phyloP scores from a whole-genome alignment of 768 basidiomycete species.

The Mycena maculata region DNA sequence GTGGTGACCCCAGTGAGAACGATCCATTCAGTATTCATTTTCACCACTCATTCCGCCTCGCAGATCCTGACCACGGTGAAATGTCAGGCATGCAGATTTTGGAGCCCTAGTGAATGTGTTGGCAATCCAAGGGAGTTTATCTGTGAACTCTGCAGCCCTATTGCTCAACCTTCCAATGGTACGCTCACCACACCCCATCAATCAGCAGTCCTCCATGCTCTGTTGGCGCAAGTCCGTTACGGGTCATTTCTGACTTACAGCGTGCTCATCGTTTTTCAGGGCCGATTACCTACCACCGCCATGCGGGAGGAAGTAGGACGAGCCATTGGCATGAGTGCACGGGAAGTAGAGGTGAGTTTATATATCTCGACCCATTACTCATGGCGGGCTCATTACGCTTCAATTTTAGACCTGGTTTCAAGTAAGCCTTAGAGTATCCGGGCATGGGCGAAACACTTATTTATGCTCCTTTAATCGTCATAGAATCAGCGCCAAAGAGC shows the following conservation, averaged over 20 bases:
- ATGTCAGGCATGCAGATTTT: not conserved
- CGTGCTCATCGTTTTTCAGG: conserved; percentile 54
- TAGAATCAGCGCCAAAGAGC: too few relatives aligned
- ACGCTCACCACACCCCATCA: conserved; percentile 90
- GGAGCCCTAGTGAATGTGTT: conserved; percentile 8
- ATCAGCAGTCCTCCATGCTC: conserved; percentile 85
- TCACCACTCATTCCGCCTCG: not conserved
- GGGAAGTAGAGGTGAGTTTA: conserved; percentile 85
- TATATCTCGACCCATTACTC: conserved; percentile 22
- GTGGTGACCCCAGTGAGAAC: not conserved
- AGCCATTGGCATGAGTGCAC: conserved; percentile 87
- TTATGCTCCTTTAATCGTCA: too few relatives aligned
- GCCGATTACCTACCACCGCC: conserved; percentile 88
- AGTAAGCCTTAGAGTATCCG: too few relatives aligned
- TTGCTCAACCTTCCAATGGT: too few relatives aligned
- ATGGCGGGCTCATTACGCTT: conserved; percentile 26
- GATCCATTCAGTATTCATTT: not conserved
- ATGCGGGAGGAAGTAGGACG: conserved; percentile 90
- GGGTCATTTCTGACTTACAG: conserved; percentile 16
- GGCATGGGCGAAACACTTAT: too few relatives aligned
- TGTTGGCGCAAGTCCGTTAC: conserved; percentile 80
- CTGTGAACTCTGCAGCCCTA: not conserved
- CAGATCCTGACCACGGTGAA: conserved; percentile 6
- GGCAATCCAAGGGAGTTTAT: not conserved
- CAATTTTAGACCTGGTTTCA: conserved; percentile 95